These are phyloP conservation scores for Trichophaea hybrida DNA, from an alignment of 2,329 filamentous ascomycete species.

Conservation along the genomic window DNA sequence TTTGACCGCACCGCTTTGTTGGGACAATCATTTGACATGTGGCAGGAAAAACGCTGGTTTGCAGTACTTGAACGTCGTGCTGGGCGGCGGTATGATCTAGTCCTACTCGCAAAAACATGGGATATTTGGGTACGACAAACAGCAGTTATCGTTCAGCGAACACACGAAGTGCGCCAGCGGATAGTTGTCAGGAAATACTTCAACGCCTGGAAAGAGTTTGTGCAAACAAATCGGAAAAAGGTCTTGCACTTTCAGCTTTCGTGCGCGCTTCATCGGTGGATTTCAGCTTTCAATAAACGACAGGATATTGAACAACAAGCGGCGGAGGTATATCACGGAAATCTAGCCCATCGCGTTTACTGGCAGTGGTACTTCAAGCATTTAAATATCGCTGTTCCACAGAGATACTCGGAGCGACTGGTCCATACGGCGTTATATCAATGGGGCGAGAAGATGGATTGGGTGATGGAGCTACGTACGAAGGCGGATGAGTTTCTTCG, in stretches of 20 bases:
- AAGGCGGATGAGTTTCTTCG: conserved; percentile 14
- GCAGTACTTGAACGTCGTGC: conserved; percentile 11
- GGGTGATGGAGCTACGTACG: conserved; percentile 12
- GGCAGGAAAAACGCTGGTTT: conserved; percentile 20
- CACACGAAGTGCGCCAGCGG: conserved; percentile 20
- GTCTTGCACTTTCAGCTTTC: conserved; percentile 17
- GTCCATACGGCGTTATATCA: conserved; percentile 3
- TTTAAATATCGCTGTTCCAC: conserved; percentile 12
- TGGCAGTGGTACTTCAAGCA: conserved; percentile 21
- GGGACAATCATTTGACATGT: conserved; percentile 13
- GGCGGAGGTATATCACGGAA: conserved; percentile 12
- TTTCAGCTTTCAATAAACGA: conserved; percentile 1
- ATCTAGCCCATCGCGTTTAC: conserved; percentile 13
- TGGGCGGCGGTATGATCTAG: conserved; percentile 12
- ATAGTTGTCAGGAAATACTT: conserved; percentile 23
- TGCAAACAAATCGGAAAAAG: conserved; percentile 13
- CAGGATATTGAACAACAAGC: conserved; percentile 8
- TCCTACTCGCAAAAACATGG: conserved; percentile 12
- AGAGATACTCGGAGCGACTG: not conserved
- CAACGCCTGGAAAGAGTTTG: conserved; percentile 17
- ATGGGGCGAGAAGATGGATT: conserved; percentile 16
- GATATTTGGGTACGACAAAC: conserved; percentile 19
- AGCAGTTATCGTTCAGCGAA: conserved; percentile 21
- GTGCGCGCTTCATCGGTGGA: conserved; percentile 17
- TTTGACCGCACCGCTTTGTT: conserved; percentile 4